Evolutionary conservation across 139 green algal species (phyloP).

Genomic region (Closterium sp.): DNA sequence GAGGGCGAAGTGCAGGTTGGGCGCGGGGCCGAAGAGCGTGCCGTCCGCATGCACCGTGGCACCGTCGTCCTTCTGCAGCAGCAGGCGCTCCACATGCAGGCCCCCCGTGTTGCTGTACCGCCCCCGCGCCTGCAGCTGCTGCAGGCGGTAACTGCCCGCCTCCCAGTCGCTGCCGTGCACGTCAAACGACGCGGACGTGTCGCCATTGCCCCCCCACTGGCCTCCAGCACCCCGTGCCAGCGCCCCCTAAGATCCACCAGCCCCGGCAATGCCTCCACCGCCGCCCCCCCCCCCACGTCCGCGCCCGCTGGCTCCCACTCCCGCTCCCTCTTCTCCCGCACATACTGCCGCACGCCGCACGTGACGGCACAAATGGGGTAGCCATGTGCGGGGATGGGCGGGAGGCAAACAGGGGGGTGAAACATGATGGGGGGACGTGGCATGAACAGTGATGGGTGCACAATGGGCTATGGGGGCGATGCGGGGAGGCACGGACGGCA

Average conservation of each 20-base stretch:
- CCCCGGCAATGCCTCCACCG: conserved; percentile 30
- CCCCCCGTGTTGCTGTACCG: conserved; percentile 45
- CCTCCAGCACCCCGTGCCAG: conserved; percentile 50
- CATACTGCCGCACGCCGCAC: conserved; percentile 4
- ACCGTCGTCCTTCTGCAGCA: conserved; percentile 37
- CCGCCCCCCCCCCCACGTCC: neutral
- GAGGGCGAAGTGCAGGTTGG: conserved; percentile 56
- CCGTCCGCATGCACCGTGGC: conserved; percentile 51
- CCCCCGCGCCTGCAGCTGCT: conserved; percentile 40
- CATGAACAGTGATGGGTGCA: too few species aligned
- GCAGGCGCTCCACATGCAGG: conserved; percentile 40
- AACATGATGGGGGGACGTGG: neutral
- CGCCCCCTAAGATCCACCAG: conserved; percentile 43
- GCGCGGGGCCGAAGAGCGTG: conserved; percentile 47
- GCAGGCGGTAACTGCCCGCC: conserved; percentile 53
- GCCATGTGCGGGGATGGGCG: too few species aligned
- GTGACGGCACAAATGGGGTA: neutral
- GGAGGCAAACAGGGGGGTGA: neutral
- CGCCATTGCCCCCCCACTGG: conserved; percentile 45
- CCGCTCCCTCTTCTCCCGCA: conserved; percentile 15
- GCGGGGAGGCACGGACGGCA: neutral
- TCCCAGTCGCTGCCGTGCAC: conserved; percentile 52
- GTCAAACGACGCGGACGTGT: conserved; percentile 45
- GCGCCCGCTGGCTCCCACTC: neutral
- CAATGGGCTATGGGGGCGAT: neutral